Base-by-base conservation (phyloP, 345 rosid genomes). In the Aquilaria malaccensis region DNA sequence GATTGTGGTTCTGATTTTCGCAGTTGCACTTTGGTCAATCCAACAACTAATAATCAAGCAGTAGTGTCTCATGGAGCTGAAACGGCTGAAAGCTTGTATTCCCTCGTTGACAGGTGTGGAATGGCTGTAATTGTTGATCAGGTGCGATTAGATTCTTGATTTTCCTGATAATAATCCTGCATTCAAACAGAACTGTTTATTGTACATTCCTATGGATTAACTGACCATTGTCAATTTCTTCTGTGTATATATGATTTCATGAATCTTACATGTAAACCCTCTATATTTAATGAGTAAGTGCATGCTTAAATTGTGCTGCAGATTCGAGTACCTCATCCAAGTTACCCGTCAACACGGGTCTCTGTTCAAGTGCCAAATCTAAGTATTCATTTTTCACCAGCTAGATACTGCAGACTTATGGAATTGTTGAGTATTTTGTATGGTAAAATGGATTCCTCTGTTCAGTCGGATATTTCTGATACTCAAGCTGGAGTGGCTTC, bases 291-390 rank as follows among this genome's bases (percentile, higher is more conserved):
- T 22, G 22, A 22, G 22, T 22, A 22, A 22, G 22, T 22, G 22
- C 7, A 9, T 37, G 43, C 43, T 37, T 37, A 37, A 37, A 4
- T 14, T 63, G 14, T 63, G 33, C 37, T 72, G 59, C 66, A 94
- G 99, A 94, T 94, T 67, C 86, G 91, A 85, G 82, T 85, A 52
- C 84, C 86, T 66, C 96, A 83, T 59, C 96, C 89, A 50, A 70
- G 77, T 79, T 90, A 78, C 75, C 99, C 99, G 30, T 86, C 99
- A 52, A 86, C 96, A 13, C 85, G 89, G 66, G 79, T 94, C 71
- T 88, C 96, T 62, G 71, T 94, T 71, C 93, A 94, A 94, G 93
- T 94, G 69, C 99, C 99, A 63, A 94, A 82, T 77, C 88, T 94
- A 77, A 83, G 95, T 75, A 76, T 94, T 77, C 99, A 94, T 80